Base-by-base conservation (phyloP, 1,284 basidiomycete species). In the Erythrobasidium hasegawianum region DNA sequence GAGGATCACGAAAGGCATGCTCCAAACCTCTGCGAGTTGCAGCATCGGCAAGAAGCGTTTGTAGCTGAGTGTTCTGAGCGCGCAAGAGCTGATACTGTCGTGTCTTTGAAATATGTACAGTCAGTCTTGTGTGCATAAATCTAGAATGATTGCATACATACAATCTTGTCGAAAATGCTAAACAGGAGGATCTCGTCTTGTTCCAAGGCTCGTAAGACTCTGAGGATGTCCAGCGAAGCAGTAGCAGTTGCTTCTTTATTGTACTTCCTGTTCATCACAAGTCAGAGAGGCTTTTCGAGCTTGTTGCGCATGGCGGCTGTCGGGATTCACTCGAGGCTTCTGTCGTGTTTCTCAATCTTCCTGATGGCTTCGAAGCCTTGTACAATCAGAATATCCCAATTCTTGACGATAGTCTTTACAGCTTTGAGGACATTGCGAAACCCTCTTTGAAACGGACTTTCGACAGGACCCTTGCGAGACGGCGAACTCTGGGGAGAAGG, bases 1-100 rank as follows among this genome's bases (percentile, higher is more conserved):
- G 49, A 27, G 73, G 71, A 9, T 74, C 70, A 4, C 60, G 60
- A 59, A 72, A 73, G 0, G 72, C 72, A 13, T 69, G 70, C 1
- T 53, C 45, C 1, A 68, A 65, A 0, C 73, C 71, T 41, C 69
- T 59, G 14, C 65, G 64, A 39, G 64, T 68, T 9, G 69, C 67
- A 5, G 68, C 70, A 41, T 74, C 73, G 18, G 69, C 11, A 14
- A 72, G 50, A 8, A 74, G 68, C 18, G 54, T 56, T 47, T 73
- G 67, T 2, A 69, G 57, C 2, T 69, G 62, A 10, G 69, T 64
- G 29, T 40, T 61, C 5, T 71, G 53, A 10, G 56, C 49, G 20
- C 57, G 47, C 64, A 74, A 67, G 9, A 54, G 54, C 3, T 59
- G 56, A 16, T 41, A 27, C 20, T 64, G 61, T 9, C 45, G 41